Evolutionary conservation across 2,329 filamentous ascomycete genomes (phyloP), one percentile per base, ranked within the genome.

Genomic region (Neoarthrinium moseri): DNA sequence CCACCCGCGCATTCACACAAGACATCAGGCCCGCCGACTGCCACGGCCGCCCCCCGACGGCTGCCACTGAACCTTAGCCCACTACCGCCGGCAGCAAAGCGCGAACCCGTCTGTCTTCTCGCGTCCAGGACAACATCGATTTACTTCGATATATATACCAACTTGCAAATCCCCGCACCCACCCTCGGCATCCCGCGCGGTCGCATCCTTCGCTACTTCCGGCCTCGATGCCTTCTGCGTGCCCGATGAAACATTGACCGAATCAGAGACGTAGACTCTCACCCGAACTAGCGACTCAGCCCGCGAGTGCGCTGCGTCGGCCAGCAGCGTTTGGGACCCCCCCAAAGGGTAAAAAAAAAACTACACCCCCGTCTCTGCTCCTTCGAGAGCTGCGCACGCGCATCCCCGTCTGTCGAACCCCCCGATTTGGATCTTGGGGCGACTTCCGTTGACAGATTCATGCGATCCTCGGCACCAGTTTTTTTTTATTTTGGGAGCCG

Each of bases 191-290:
- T 23, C 33, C 7, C 21, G 24, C 39, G 24, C 22, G 39, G 26
- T 43, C 29, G 39, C 37, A 40, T 40, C 24, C 27, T 44, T 36
- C 17, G 20, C n/a, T 17, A 11, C 12, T 35, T 17, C 18, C 32
- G 8, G 39, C 3, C 18, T 32, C 52, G 48, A 57, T 55, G 53
- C 51, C 51, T 57, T 20, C 24, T 53, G 48, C 50, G 49, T 53
- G 47, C 43, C 49, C 24, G 46, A 53, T 48, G 49, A 53, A 50
- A 49, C 50, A 54, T 56, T 47, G 56, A 44, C 53, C 54, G 54
- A 56, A 55, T 56, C 54, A 55, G 48, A 55, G 51, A 50, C 45
- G 49, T 45, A 47, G 51, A 53, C 47, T 51, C 55, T 54, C 47
- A 44, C 23, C 24, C 26, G 35, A 12, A 6, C 37, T 24, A 27